Conservation (phyloP, 345 rosid genomes). For the Aurinia saxatilis region DNA sequence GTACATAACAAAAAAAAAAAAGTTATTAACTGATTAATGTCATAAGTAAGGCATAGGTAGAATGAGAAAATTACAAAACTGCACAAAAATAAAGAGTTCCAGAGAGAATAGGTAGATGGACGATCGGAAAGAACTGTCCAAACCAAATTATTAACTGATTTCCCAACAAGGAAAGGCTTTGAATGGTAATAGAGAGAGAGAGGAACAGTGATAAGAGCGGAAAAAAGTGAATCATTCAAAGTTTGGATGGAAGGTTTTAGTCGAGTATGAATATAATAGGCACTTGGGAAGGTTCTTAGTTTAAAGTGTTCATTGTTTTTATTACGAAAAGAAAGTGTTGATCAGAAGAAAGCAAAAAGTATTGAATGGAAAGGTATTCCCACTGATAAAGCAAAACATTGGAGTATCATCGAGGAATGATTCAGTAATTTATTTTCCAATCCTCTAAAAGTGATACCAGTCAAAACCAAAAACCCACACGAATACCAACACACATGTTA, state of each 20-base stretch:
- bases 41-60: background rate
- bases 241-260: background rate
- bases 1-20: background rate
- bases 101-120: background rate
- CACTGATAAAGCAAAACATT: background rate
- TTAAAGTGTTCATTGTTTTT: background rate
- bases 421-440: background rate
- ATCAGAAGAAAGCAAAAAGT: background rate
- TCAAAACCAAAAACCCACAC: background rate
- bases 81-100: too few relatives aligned
- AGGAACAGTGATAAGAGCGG: background rate
- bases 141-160: background rate
- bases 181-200: background rate
- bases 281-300: background rate
- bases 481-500: background rate
- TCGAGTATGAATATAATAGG: background rate
- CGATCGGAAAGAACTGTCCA: background rate
- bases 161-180: background rate
- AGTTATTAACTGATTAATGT: too few relatives aligned
- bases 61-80: background rate
- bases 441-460: background rate
- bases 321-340: background rate
- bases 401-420: background rate
- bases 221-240: background rate
- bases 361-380: background rate